Evolutionary conservation across 2,329 filamentous ascomycete genomes (phyloP).

Genomic region (Kalmusia sp.): DNA sequence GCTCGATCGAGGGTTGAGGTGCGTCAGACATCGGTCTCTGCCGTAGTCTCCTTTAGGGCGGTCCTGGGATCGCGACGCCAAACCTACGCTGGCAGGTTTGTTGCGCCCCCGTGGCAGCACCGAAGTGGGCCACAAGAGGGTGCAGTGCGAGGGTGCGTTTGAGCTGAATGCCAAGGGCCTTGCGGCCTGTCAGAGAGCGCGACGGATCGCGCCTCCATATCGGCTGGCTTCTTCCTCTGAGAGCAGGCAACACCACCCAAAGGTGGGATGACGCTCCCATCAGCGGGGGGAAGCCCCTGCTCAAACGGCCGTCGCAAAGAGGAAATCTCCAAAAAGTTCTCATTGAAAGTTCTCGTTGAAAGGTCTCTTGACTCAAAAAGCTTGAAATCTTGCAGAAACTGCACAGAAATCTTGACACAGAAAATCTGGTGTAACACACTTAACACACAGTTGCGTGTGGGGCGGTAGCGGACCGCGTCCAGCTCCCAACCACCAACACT

Average conservation of each 20-base stretch:
- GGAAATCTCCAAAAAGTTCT: conserved; percentile 9
- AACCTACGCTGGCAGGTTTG: no score
- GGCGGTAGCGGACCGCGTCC: no score
- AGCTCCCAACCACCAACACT: no score
- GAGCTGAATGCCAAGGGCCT: conserved; percentile 34
- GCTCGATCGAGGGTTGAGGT: no score
- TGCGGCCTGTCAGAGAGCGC: conserved; percentile 30
- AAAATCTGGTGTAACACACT: not conserved
- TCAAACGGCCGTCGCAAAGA: conserved; percentile 21
- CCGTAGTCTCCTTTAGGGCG: no score
- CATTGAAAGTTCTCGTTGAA: not conserved
- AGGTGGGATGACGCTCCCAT: conserved; percentile 18
- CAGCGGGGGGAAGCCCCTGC: conserved; percentile 32
- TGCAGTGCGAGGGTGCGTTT: conserved; percentile 21
- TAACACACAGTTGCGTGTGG: not conserved
- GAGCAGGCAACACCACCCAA: conserved; percentile 22
- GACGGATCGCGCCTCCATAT: conserved; percentile 22
- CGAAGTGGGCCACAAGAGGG: no score
- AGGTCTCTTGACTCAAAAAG: conserved; percentile 3
- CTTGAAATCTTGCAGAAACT: not conserved
- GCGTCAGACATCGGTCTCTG: no score
- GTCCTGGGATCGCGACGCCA: no score
- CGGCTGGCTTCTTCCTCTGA: conserved; percentile 38
- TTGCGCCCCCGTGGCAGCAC: no score
- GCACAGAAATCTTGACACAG: not conserved